phyloP scores from a whole-genome alignment of 192 early-diverging fungal genomes.

The Gaertneriomyces sp. region DNA sequence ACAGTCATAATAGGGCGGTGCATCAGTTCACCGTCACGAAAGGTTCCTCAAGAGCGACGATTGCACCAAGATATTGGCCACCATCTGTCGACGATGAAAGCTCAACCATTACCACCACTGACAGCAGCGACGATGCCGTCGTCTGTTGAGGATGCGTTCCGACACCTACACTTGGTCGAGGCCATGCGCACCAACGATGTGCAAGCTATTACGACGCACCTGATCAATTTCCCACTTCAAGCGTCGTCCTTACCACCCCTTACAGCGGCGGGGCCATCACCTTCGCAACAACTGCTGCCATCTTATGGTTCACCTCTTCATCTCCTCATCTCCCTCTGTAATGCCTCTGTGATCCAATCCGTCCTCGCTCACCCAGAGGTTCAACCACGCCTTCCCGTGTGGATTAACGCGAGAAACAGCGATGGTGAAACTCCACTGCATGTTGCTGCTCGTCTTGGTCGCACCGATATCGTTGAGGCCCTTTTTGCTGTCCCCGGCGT shows the following conservation, averaged over 20 bases:
- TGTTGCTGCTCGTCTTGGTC: constrained; percentile 63
- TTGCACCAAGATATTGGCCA: no score
- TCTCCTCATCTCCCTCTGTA: constrained; percentile 32
- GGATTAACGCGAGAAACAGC: constrained; percentile 36
- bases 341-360: constrained; percentile 23
- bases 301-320: constrained; percentile 39
- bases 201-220: constrained; percentile 15
- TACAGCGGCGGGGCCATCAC: not conserved
- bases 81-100: no score
- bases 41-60: no score
- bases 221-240: constrained; percentile 9
- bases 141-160: constrained; percentile 29
- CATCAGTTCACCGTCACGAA: no score
- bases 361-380: not conserved
- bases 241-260: not conserved
- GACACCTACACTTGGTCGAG: constrained; percentile 32
- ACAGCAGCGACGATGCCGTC: not conserved
- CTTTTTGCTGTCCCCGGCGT: constrained; percentile 60
- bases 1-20: no score
- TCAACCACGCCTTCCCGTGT: not conserved
- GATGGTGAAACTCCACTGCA: constrained; percentile 74
- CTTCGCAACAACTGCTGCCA: not conserved
- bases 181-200: constrained; percentile 28
- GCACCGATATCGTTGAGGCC: constrained; percentile 63
- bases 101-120: not conserved